phyloP scores from a whole-genome alignment of 441 rosid species.

The Croton setiger region DNA sequence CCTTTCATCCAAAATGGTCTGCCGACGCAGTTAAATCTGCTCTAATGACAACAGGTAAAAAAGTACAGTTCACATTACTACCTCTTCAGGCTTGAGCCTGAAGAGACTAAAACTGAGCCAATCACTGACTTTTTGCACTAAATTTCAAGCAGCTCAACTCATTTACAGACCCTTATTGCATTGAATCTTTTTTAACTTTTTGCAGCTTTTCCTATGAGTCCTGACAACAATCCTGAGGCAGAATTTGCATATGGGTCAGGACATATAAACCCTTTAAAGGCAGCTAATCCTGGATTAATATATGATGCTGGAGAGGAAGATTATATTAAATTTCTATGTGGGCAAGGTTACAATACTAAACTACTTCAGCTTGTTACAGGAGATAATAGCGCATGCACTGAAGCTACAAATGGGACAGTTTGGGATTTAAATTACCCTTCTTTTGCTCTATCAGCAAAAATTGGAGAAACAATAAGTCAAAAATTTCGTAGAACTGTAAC shows the following conservation, averaged over 20 bases:
- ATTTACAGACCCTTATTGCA: too few species aligned
- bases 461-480: conserved; percentile 3
- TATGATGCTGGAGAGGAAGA: conserved; percentile 52
- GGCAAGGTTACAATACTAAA: conserved; percentile 45
- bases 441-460: conserved; percentile 34
- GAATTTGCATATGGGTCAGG: conserved; percentile 63
- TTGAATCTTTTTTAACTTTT: too few species aligned
- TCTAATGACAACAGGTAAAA: conserved; percentile 63
- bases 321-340: conserved; percentile 48
- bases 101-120: too few species aligned
- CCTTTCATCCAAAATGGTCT: conserved; percentile 57
- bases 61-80: not conserved
- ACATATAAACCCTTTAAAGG: conserved; percentile 41
- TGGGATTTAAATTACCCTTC: conserved; percentile 71
- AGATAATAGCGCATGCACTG: conserved; percentile 31
- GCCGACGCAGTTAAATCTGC: conserved; percentile 87
- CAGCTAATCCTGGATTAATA: conserved; percentile 48
- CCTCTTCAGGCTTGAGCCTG: too few species aligned
- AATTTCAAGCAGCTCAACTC: too few species aligned
- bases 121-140: too few species aligned
- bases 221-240: conserved; percentile 17
- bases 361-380: conserved; percentile 34
- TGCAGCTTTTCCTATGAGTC: conserved; percentile 26
- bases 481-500: conserved; percentile 43
- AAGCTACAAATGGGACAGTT: conserved; percentile 28